A percentile compares a stretch with the other conserved stretches of the same genome.
These are phyloP conservation scores for Lactarius akahatsu DNA, from an alignment of 768 basidiomycete genomes.

Conservation along the genomic window DNA sequence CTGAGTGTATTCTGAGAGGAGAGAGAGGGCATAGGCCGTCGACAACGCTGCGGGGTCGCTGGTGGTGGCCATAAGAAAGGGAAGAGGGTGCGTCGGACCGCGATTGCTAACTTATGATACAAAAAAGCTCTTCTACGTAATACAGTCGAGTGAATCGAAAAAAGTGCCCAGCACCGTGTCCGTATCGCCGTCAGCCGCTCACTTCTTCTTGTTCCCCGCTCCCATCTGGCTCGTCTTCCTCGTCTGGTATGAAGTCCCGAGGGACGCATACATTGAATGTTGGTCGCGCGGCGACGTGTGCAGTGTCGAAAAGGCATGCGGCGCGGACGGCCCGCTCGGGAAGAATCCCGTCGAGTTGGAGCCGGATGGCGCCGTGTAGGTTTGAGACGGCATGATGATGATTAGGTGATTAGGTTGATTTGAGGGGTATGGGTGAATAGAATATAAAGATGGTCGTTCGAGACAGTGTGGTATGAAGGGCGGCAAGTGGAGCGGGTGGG, in stretches of 20 bases:
- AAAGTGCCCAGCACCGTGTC: conserved; percentile 5
- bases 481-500: conserved; percentile 1
- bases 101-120: neutral
- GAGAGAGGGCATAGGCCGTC: conserved; percentile 60
- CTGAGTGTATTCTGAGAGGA: conserved; percentile 85
- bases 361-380: conserved; percentile 31
- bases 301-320: conserved; percentile 39
- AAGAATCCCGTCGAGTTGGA: conserved; percentile 36
- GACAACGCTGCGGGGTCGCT: conserved; percentile 34
- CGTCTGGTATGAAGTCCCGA: conserved; percentile 25
- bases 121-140: neutral
- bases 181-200: neutral
- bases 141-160: conserved; percentile 3
- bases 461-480: neutral
- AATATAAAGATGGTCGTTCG: conserved; percentile 3
- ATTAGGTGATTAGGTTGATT: conserved; percentile 2
- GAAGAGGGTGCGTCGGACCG: neutral
- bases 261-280: conserved; percentile 36
- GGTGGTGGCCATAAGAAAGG: conserved; percentile 24
- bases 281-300: conserved; percentile 38
- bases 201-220: conserved; percentile 22
- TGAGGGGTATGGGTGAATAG: neutral
- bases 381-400: conserved; percentile 35
- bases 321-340: conserved; percentile 37
- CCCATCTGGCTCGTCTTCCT: conserved; percentile 12